Evolutionary conservation across 805 yeast genomes (phyloP).

Genomic region (Hanseniaspora meyeri): DNA sequence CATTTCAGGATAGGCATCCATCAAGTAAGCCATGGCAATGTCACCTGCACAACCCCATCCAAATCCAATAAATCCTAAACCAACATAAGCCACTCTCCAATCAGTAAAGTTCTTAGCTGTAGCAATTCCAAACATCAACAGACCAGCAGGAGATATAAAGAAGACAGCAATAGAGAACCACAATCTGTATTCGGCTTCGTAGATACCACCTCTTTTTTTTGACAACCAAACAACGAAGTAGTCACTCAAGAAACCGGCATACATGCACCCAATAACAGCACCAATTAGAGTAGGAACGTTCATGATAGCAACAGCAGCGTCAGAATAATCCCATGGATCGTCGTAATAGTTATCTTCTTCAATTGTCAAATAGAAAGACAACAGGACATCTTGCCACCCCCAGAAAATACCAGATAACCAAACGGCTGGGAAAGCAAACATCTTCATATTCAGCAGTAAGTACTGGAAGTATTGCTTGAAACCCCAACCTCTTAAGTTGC

Average conservation of each 20-base stretch:
- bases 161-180: slow-evolving; percentile 46
- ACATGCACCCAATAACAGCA: slow-evolving; percentile 52
- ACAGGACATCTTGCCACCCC: slow-evolving; percentile 70
- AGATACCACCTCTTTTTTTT: slow-evolving; percentile 45
- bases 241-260: slow-evolving; percentile 51
- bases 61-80: slow-evolving; percentile 53
- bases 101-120: slow-evolving; percentile 39
- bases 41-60: slow-evolving; percentile 65
- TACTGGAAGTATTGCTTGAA: slow-evolving; percentile 51
- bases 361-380: slow-evolving; percentile 61
- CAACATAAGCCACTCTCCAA: slow-evolving; percentile 46
- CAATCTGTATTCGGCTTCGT: slow-evolving; percentile 54
- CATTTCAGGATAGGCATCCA: slow-evolving; percentile 60
- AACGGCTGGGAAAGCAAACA: slow-evolving; percentile 53
- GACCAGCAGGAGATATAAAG: slow-evolving; percentile 48
- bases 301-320: slow-evolving; percentile 62
- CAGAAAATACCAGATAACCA: slow-evolving; percentile 58
- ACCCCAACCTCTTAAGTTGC: slow-evolving; percentile 52
- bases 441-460: slow-evolving; percentile 38
- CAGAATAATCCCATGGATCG: slow-evolving; percentile 53
- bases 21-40: slow-evolving; percentile 51
- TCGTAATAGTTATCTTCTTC: slow-evolving; percentile 57
- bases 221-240: slow-evolving; percentile 51
- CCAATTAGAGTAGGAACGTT: slow-evolving; percentile 59
- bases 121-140: slow-evolving; percentile 54